phyloP scores from a whole-genome alignment of 2,329 filamentous ascomycete species.

The Colletotrichum ledebouriae region DNA sequence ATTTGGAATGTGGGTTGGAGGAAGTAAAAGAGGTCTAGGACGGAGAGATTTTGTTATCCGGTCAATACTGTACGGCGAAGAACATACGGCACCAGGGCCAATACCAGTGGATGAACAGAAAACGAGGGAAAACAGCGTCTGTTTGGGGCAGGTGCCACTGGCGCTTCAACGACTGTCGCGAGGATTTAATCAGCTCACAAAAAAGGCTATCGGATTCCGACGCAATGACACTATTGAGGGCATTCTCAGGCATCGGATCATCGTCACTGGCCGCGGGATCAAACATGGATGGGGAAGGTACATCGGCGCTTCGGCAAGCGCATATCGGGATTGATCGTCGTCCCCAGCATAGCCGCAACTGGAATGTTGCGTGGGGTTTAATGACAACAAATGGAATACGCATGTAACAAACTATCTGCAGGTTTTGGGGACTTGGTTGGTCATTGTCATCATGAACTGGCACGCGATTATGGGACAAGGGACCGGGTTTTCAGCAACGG shows the following conservation, averaged over 20 bases:
- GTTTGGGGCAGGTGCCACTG: not conserved
- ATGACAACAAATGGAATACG: constrained; percentile 38
- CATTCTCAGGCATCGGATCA: constrained; percentile 28
- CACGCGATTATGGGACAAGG: constrained; percentile 30
- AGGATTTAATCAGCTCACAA: constrained; percentile 24
- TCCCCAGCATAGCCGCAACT: constrained; percentile 27
- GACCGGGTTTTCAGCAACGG: constrained; percentile 38
- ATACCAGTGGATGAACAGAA: constrained; percentile 28
- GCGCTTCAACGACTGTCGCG: constrained; percentile 2
- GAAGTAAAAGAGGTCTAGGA: constrained; percentile 54
- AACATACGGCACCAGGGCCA: constrained; percentile 25
- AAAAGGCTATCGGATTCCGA: constrained; percentile 1
- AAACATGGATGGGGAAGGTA: constrained; percentile 9
- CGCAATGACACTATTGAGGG: constrained; percentile 21
- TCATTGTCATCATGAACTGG: constrained; percentile 34
- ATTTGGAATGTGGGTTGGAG: constrained; percentile 80
- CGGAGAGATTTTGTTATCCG: constrained; percentile 11
- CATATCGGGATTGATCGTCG: constrained; percentile 6
- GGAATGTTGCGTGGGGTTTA: constrained; percentile 33
- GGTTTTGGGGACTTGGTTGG: constrained; percentile 30
- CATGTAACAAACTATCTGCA: constrained; percentile 35
- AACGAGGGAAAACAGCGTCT: not conserved
- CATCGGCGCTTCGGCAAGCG: constrained; percentile 31
- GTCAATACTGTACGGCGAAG: constrained; percentile 9
- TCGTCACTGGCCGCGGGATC: constrained; percentile 15